A percentile compares a stretch with the other conserved stretches of the same genome.
Conservation (phyloP, 805 yeast genomes). For the Barnettozyma populi region DNA sequence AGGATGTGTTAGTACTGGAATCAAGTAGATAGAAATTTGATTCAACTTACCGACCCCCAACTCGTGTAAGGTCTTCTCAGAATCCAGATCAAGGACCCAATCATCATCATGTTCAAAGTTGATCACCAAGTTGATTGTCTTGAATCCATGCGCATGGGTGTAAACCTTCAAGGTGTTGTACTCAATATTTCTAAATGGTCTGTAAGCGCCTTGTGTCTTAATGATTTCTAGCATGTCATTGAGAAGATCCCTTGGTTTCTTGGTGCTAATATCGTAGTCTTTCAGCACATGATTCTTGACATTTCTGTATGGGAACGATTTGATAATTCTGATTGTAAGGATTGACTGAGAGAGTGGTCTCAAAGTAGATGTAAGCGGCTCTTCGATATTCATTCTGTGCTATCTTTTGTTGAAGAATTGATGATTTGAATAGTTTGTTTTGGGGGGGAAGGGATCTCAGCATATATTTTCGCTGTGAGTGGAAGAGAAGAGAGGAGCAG, state of each 20-base stretch:
- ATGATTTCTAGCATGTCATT: conserved; percentile 43
- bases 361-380: conserved; percentile 75
- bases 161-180: conserved; percentile 80
- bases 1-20: conserved; percentile 11
- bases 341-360: conserved; percentile 61
- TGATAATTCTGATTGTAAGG: conserved; percentile 79
- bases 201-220: conserved; percentile 55
- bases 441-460: too few relatives aligned
- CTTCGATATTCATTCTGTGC: conserved; percentile 28
- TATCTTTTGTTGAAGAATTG: too few relatives aligned
- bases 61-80: conserved; percentile 33
- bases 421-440: too few relatives aligned
- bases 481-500: not conserved
- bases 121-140: conserved; percentile 86
- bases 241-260: conserved; percentile 61
- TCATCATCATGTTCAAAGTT: conserved; percentile 81
- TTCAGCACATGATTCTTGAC: conserved; percentile 69
- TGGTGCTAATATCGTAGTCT: conserved; percentile 62
- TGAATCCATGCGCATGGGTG: conserved; percentile 92
- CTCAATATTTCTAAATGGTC: conserved; percentile 76
- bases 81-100: conserved; percentile 49
- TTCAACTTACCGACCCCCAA: conserved; percentile 28
- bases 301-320: conserved; percentile 88
- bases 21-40: conserved; percentile 1
- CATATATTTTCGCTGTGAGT: not conserved